Evolutionary conservation across 1,284 basidiomycete genomes (phyloP), one percentile per base, ranked within the genome.

Genomic region (Apiotrichum mycotoxinovorans): DNA sequence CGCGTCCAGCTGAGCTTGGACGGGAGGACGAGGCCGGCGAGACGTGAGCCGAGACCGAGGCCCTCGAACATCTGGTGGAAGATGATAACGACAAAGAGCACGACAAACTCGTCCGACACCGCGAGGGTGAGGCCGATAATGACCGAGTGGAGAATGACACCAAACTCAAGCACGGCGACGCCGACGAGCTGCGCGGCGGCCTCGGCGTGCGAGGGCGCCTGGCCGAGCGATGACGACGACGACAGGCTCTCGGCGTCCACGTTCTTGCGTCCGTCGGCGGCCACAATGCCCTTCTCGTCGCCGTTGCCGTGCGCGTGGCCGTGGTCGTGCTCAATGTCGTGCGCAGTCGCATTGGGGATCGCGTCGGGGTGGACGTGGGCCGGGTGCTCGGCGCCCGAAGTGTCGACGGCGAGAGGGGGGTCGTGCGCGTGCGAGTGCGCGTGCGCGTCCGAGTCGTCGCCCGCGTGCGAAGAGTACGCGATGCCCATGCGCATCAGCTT

Each of bases 31-130:
- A 96, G 81, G 69, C 80, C 85, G 1, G 92, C 88, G 15, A 73
- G 64, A 42, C 91, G 87, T 0, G 91, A 86, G 23, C 92, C 92
- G 26, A 97, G 80, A 77, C 90, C 93, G 49, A 95, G 83, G 26
- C 91, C 92, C 73, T 96, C 92, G 67, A 95, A 95, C 54, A 84
- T 87, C 87, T 91, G 90, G 71, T 93, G 91, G 78, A 94, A 97
- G 70, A 95, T 80, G 63, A 98, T 79, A 57, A 98, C 94, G 60
- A 93, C 80, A 72, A 98, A 94, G 22, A 98, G 84, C 14, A 88
- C 78, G 62, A 83, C 88, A 78, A 98, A 98, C 48, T 84, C 73
- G 26, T 83, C 77, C 67, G 88, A 85, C 34, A 95, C 91, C 22
- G 92, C 93, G 46, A 98, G 84, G 0, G 95, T 98, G 25, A 98